phyloP scores from a whole-genome alignment of 2,329 filamentous ascomycete species.

The Didymella pomorum region DNA sequence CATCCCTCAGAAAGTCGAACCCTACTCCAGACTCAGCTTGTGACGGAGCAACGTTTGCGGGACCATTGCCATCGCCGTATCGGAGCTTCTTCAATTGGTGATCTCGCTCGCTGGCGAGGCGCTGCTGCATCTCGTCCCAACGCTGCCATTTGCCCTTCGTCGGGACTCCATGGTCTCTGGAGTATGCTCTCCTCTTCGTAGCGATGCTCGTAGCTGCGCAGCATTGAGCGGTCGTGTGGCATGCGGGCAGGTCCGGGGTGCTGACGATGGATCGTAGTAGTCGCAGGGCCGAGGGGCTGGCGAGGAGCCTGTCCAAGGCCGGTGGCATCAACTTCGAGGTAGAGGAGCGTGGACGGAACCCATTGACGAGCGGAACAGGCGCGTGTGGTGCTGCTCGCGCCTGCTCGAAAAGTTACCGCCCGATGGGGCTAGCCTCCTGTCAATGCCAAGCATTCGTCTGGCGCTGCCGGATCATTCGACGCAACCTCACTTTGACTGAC shows the following conservation, averaged over 20 bases:
- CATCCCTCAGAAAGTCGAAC: constrained; percentile 17
- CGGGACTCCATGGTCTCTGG: constrained; percentile 11
- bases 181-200: constrained; percentile 26
- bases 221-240: constrained; percentile 27
- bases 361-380: constrained; percentile 31
- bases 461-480: constrained; percentile 38
- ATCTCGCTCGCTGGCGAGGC: constrained; percentile 16
- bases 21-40: neutral
- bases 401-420: constrained; percentile 14
- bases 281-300: constrained; percentile 54
- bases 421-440: constrained; percentile 25
- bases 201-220: constrained; percentile 21
- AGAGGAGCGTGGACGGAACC: constrained; percentile 22
- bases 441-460: constrained; percentile 19
- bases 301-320: constrained; percentile 56
- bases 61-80: constrained; percentile 18
- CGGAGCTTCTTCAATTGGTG: constrained; percentile 21
- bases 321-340: constrained; percentile 52
- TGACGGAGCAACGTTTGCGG: constrained; percentile 2
- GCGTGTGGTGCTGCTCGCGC: constrained; percentile 1
- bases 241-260: constrained; percentile 33
- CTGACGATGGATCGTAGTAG: constrained; percentile 48
- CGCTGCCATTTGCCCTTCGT: constrained; percentile 25
- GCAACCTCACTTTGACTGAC: constrained; percentile 37
- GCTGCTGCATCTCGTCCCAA: constrained; percentile 21